A percentile compares a stretch with the other conserved stretches of the same genome.
Conservation (phyloP, 306 rosid species). For the Cucurbita maxima region DNA sequence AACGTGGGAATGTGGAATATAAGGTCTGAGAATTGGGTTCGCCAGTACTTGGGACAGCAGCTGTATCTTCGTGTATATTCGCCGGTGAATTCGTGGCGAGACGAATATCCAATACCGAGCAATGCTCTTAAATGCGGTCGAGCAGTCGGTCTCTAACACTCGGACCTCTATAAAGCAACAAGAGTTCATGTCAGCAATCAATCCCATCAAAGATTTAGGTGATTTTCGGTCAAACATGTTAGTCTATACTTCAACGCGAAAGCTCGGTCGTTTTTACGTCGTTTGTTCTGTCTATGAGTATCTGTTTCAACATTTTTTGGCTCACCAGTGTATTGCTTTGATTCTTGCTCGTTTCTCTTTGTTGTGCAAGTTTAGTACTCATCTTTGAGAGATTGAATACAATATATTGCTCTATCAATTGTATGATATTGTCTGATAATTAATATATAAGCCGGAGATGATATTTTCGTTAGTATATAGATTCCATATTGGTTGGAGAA, state of each 20-base stretch:
- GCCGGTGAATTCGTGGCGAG: conserved; percentile 62
- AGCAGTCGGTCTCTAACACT: conserved; percentile 30
- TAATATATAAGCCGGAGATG: too few species aligned
- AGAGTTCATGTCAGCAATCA: not conserved
- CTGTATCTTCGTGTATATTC: conserved; percentile 68
- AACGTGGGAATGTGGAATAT: conserved; percentile 92
- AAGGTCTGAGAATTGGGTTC: conserved; percentile 68
- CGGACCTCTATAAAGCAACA: conserved; percentile 6
- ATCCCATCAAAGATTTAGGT: not conserved
- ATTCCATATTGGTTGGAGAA: too few species aligned
- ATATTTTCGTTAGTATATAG: too few species aligned
- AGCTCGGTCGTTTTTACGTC: not conserved
- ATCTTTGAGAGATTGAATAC: not conserved
- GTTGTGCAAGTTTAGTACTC: not conserved
- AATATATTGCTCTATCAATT: not conserved
- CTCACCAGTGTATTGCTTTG: not conserved
- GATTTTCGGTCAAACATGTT: not conserved
- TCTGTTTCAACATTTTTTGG: not conserved
- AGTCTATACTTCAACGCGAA: not conserved
- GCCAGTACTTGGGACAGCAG: conserved; percentile 77
- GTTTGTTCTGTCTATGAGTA: not conserved
- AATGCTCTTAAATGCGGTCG: conserved; percentile 57
- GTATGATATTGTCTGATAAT: too few species aligned
- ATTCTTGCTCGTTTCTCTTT: not conserved
- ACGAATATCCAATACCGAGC: conserved; percentile 65